Conservation (phyloP, 2,329 filamentous ascomycete genomes). For the Ophioceras dolichostomum region DNA sequence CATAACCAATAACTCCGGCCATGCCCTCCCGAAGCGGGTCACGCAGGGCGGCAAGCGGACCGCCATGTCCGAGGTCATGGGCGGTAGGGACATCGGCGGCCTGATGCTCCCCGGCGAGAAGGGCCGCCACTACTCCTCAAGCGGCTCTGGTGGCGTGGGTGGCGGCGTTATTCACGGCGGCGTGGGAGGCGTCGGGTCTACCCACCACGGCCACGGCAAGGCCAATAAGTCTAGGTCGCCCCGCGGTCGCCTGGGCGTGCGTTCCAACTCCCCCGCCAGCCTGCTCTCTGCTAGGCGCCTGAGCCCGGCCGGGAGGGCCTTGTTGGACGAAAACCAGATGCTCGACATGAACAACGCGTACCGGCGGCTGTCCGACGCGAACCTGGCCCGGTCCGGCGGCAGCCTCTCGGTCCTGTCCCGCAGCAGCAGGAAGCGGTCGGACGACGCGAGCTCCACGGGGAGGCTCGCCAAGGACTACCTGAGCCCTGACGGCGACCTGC, state of each 20-base stretch:
- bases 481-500: conserved; percentile 52
- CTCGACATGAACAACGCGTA: conserved; percentile 62
- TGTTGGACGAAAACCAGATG: conserved; percentile 47
- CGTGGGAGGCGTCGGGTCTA: neutral
- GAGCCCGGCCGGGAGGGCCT: conserved; percentile 22
- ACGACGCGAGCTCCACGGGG: conserved; percentile 28
- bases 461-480: conserved; percentile 58
- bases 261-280: conserved; percentile 32
- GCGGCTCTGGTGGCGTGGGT: conserved; percentile 4
- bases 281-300: conserved; percentile 20
- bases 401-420: conserved; percentile 48
- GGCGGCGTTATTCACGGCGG: too few relatives aligned
- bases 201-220: conserved; percentile 18
- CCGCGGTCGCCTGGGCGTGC: conserved; percentile 32
- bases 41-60: conserved; percentile 30
- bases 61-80: conserved; percentile 41
- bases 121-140: conserved; percentile 27
- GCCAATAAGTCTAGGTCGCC: conserved; percentile 42
- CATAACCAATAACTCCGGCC: conserved; percentile 36
- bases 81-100: conserved; percentile 35
- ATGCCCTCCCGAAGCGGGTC: conserved; percentile 36
- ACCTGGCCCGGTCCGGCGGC: conserved; percentile 50
- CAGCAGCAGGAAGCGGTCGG: conserved; percentile 36
- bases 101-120: conserved; percentile 35
- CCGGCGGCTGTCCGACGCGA: conserved; percentile 58